A percentile compares a stretch with the other conserved stretches of the same genome.
phyloP scores from a whole-genome alignment of 1,139 yeast genomes.

The Nadsonia starkeyi-henricii region DNA sequence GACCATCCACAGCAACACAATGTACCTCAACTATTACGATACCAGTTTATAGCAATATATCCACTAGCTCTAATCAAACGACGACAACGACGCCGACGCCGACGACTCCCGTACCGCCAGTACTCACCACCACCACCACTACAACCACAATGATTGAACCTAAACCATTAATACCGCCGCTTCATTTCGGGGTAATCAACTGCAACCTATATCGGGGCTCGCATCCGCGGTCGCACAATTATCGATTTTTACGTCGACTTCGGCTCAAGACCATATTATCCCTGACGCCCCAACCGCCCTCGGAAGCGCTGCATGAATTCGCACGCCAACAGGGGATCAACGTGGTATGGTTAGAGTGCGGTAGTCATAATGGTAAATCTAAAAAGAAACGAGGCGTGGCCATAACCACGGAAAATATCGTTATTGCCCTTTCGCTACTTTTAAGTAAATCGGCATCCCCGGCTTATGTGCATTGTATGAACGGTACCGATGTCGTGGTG shows the following conservation, averaged over 20 bases:
- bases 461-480: conserved; percentile 69
- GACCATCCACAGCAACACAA: background rate
- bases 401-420: conserved; percentile 55
- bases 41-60: too few relatives aligned
- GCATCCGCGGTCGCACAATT: conserved; percentile 66
- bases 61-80: too few relatives aligned
- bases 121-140: background rate
- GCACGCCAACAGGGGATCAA: conserved; percentile 35
- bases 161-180: conserved; percentile 50
- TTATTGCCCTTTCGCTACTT: conserved; percentile 43
- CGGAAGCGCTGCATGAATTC: conserved; percentile 35
- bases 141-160: background rate
- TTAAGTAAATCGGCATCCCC: conserved; percentile 50
- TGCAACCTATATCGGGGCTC: conserved; percentile 70
- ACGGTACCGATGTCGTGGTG: conserved; percentile 81
- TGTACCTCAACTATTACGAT: background rate
- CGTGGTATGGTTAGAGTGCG: conserved; percentile 43
- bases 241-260: conserved; percentile 55
- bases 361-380: conserved; percentile 22
- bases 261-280: conserved; percentile 62
- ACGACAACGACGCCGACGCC: background rate
- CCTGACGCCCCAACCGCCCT: conserved; percentile 63
- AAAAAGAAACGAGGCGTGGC: conserved; percentile 33
- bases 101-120: background rate
- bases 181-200: conserved; percentile 61